Evolutionary conservation across 768 basidiomycete species (phyloP), one percentile per base, ranked within the genome.

Genomic region (Calocera cornea): DNA sequence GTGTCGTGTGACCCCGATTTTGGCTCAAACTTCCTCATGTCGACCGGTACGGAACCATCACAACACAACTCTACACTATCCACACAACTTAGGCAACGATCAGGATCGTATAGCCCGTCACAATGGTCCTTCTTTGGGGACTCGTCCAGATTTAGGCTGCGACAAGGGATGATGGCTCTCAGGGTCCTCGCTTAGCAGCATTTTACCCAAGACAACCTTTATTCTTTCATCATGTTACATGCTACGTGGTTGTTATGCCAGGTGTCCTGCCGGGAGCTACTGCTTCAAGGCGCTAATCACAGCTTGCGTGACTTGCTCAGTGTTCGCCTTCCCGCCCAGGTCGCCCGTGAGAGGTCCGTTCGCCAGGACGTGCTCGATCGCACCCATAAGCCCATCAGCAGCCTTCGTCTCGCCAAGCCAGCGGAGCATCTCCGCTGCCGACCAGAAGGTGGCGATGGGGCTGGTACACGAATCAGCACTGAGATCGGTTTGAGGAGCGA

Each of bases 371-470:
- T 60, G 54, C 54, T 60, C 54, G 54, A 60, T 29, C 5, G 54
- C 54, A 10, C 14, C 8, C 54, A 60, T 60, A 2, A 60, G 54
- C 2, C 54, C 54, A 60, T 79, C 73, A 78, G 80, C 54, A 74
- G 81, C 68, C 76, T 74, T 68, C 77, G 75, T 40, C 78, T 81
- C 74, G 75, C 76, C 81, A 0, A 80, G 71, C 75, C 76, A 79
- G 31, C 75, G 71, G 8, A 84, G 78, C 84, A 84, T 84, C 75
- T 83, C 82, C 24, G 80, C 78, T 0, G 82, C 81, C 16, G 75
- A 74, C 84, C 82, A 84, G 66, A 85, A 82, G 73, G 83, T 82
- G 2, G 79, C 83, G 22, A 84, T 75, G 1, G 83, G 83, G 69
- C 54, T 60, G 19, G 31, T 19, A 47, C 24, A 33, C 14, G 31